phyloP scores from a whole-genome alignment of 2,329 filamentous ascomycete species.

The Ophiostoma sp. region DNA sequence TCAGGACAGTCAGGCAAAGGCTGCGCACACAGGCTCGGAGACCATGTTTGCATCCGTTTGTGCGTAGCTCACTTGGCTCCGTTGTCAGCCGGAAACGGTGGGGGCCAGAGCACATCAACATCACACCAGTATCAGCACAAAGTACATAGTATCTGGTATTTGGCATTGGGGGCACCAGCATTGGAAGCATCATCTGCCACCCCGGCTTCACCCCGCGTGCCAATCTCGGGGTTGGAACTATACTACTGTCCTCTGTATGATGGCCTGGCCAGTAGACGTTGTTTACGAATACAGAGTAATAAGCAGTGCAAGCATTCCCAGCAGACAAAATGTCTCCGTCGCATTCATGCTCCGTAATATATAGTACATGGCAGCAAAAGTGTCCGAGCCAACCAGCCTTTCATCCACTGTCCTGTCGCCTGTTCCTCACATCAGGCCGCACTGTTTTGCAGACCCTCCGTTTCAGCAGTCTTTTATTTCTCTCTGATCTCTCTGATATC shows the following conservation, averaged over 20 bases:
- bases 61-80: not conserved
- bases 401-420: not conserved
- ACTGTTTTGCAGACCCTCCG: not conserved
- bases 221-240: not conserved
- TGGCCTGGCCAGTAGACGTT: not conserved
- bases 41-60: not conserved
- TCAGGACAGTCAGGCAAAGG: not conserved
- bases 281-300: not conserved
- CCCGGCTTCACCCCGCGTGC: slow-evolving; percentile 3
- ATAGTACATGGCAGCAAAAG: not conserved
- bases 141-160: too few species aligned
- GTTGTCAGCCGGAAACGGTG: not conserved
- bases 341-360: not conserved
- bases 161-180: not conserved
- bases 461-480: not conserved
- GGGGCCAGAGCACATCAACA: not conserved
- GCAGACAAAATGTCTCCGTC: not conserved
- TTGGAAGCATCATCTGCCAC: not conserved
- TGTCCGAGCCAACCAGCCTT: not conserved
- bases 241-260: not conserved
- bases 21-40: not conserved
- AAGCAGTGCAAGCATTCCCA: not conserved
- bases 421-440: not conserved
- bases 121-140: not conserved
- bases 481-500: too few species aligned